Evolutionary conservation across 345 rosid genomes (phyloP).

Genomic region (Linum tenue): DNA sequence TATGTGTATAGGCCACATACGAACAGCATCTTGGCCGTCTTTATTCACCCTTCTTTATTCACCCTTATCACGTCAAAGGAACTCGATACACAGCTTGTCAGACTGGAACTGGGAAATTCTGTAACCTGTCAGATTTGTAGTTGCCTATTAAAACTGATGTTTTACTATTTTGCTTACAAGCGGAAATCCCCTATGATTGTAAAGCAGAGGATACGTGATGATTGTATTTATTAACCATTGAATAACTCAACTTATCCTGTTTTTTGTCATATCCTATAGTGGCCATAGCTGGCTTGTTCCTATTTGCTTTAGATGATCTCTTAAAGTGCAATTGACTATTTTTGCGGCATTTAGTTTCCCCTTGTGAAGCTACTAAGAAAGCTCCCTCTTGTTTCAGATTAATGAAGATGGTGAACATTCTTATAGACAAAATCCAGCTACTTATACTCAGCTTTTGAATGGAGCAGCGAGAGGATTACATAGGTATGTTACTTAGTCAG

Average conservation of each 20-base stretch:
- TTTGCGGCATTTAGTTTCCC: background rate
- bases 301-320: background rate
- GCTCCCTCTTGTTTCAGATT: constrained; percentile 40
- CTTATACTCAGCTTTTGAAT: constrained; percentile 48
- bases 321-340: background rate
- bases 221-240: too few species aligned
- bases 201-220: too few species aligned
- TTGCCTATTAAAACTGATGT: background rate
- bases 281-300: background rate
- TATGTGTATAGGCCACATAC: background rate
- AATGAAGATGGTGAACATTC: constrained; percentile 47
- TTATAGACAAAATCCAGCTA: constrained; percentile 59
- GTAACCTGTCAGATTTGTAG: background rate
- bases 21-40: background rate
- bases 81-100: background rate
- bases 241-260: too few species aligned
- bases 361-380: constrained; percentile 5
- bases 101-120: background rate
- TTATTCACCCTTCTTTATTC: background rate
- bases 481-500: constrained; percentile 42
- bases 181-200: too few species aligned
- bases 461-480: constrained; percentile 70
- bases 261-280: too few species aligned
- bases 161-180: background rate
- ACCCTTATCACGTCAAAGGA: background rate